Evolutionary conservation across 2,329 filamentous ascomycete genomes (phyloP).

Genomic region (Colletotrichum graminicola): DNA sequence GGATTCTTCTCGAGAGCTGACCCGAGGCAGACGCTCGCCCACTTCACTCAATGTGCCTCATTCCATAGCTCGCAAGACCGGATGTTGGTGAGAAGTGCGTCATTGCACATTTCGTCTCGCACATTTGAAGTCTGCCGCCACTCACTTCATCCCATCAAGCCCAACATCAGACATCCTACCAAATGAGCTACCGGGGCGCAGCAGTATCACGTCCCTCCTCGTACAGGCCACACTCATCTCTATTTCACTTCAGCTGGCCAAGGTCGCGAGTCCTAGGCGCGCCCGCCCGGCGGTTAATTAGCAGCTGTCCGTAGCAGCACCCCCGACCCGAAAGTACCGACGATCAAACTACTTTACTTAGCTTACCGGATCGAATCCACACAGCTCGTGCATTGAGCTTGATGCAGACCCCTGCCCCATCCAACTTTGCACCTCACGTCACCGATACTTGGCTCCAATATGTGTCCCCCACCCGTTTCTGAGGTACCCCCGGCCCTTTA

Average conservation of each 20-base stretch:
- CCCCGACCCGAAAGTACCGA: conserved; percentile 37
- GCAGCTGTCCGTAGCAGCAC: conserved; percentile 22
- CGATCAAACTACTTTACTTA: conserved; percentile 31
- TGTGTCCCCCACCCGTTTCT: background rate
- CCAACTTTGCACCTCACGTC: conserved; percentile 28
- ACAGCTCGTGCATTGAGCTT: conserved; percentile 37
- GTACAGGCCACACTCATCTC: background rate
- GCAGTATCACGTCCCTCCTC: background rate
- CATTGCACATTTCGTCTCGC: conserved; percentile 8
- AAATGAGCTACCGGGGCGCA: background rate
- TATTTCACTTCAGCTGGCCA: conserved; percentile 31
- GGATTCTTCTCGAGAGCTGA: background rate
- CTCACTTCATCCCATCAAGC: background rate
- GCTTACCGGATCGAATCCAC: conserved; percentile 32
- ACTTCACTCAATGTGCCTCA: conserved; percentile 3
- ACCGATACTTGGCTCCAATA: conserved; percentile 21
- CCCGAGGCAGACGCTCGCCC: conserved; percentile 15
- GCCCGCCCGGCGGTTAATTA: conserved; percentile 23
- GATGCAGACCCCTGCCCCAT: conserved; percentile 41
- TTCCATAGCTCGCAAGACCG: background rate
- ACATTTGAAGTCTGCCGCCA: background rate
- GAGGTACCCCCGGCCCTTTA: conserved; percentile 20
- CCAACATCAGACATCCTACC: conserved; percentile 16
- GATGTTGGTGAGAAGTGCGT: conserved; percentile 5
- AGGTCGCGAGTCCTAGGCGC: conserved; percentile 19